Evolutionary conservation across 805 yeast genomes (phyloP).

Genomic region (Blastobotrys chiropterorum): DNA sequence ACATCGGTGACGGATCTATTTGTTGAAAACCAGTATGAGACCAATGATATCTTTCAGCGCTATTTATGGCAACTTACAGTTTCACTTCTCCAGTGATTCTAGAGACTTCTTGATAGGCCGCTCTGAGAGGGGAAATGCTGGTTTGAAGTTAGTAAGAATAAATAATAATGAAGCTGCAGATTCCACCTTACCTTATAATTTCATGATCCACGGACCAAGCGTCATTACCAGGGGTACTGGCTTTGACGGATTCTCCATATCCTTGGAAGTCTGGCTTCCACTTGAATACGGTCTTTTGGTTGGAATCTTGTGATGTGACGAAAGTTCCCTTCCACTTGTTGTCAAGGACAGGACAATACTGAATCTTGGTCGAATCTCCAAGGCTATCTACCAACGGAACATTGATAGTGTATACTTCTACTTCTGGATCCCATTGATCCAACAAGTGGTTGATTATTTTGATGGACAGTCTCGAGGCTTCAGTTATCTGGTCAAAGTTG

Average conservation of each 20-base stretch:
- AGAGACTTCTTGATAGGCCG: slow-evolving; percentile 58
- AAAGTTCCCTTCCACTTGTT: slow-evolving; percentile 76
- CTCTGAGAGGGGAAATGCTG: slow-evolving; percentile 64
- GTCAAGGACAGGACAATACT: slow-evolving; percentile 71
- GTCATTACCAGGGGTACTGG: slow-evolving; percentile 48
- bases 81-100: slow-evolving; percentile 49
- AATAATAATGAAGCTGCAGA: background rate
- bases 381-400: slow-evolving; percentile 64
- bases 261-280: slow-evolving; percentile 82
- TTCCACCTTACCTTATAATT: slow-evolving; percentile 45
- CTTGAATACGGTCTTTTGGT: slow-evolving; percentile 44
- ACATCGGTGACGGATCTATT: slow-evolving; percentile 10
- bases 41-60: background rate
- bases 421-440: slow-evolving; percentile 48
- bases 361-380: slow-evolving; percentile 53
- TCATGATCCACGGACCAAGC: slow-evolving; percentile 64
- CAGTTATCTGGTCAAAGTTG: slow-evolving; percentile 43
- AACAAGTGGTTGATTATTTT: slow-evolving; percentile 55
- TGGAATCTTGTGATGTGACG: slow-evolving; percentile 22
- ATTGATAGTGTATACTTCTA: slow-evolving; percentile 77
- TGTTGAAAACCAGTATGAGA: background rate
- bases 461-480: slow-evolving; percentile 66
- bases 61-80: slow-evolving; percentile 31
- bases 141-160: background rate
- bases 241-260: slow-evolving; percentile 50